Evolutionary conservation across 2,329 filamentous ascomycete genomes (phyloP), one percentile per base, ranked within the genome.

Genomic region (Daldinia eschscholtzii): DNA sequence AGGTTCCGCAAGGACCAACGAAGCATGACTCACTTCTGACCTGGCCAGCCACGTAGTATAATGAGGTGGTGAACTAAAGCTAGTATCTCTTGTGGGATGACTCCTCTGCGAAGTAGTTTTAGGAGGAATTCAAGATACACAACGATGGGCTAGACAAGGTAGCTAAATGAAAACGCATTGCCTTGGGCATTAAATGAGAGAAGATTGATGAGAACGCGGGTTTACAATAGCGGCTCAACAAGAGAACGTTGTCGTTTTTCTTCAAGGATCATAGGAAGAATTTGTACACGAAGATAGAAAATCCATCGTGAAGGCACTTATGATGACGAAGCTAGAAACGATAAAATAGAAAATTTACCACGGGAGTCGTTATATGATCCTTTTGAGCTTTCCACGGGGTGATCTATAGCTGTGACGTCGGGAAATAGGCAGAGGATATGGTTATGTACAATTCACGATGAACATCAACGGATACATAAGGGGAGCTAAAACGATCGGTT

Each of bases 11-110:
- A 4, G 18, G 26, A 15, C 26, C 46, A 52, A 15, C 46, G 26
- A 33, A 52, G 26, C 46, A 18, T 52, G 46, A 52, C 46, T 52
- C 46, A 52, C 46, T 7, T 52, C 26, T 52, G 28, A 52, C 13
- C 18, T 52, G 26, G 15, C 18, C 23, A 30, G 46, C 46, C 46
- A 52, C 46, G 46, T 52, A 26, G 46, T 52, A 30, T 15, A 39
- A 26, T 18, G 26, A 52, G 26, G 6, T 52, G 46, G 28, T 33
- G 28, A 52, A 13, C 46, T 52, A 52, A 15, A 30, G 26, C 28
- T 52, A 52, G 28, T 33, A 28, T 10, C 13, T 30, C 26, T 52
- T 52, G 15, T 1, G 26, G n/a, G 46, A 15, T 50, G 46, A 52
- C 46, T 52, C 26, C 15, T 52, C 13, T 1, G 4, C 15, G 20